These are phyloP conservation scores for Orbilia quercus DNA, from an alignment of 2,329 filamentous ascomycete genomes.

Conservation along the genomic window DNA sequence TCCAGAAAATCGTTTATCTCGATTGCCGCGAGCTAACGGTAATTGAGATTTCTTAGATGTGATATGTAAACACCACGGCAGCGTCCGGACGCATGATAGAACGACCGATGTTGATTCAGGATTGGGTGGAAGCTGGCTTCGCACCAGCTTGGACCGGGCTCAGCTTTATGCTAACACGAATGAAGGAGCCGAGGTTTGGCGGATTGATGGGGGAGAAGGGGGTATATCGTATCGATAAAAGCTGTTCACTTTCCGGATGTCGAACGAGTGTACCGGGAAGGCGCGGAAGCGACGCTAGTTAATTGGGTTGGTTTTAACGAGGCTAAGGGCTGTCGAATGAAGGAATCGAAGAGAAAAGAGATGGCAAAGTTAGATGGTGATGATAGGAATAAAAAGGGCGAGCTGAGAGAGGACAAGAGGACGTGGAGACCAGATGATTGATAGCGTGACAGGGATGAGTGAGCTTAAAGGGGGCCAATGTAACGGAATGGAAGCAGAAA, in stretches of 20 bases:
- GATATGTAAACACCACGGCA: background rate
- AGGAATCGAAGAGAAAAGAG: background rate
- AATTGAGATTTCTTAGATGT: background rate
- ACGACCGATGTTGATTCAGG: too few relatives aligned
- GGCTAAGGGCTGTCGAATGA: background rate
- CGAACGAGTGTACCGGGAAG: background rate
- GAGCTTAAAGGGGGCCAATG: too few relatives aligned
- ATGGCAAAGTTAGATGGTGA: too few relatives aligned
- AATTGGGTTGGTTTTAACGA: background rate
- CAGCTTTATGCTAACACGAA: background rate
- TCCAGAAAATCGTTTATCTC: background rate
- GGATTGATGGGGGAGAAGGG: background rate
- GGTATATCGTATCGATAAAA: background rate
- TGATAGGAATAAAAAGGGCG: too few relatives aligned
- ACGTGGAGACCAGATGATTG: too few relatives aligned
- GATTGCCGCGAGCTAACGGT: conserved; percentile 12
- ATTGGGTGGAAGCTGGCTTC: too few relatives aligned
- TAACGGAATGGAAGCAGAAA: too few relatives aligned
- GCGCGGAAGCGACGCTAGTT: conserved; percentile 1
- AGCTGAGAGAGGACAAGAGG: too few relatives aligned
- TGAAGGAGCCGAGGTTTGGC: too few relatives aligned
- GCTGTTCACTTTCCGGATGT: conserved; percentile 1
- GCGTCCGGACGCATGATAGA: background rate
- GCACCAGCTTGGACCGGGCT: background rate
- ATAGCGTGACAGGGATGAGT: too few relatives aligned